Percentiles rank a stretch among this genome's conserved stretches.
Evolutionary conservation across 2,329 filamentous ascomycete genomes (phyloP).

Genomic region (Aureobasidium sp.): DNA sequence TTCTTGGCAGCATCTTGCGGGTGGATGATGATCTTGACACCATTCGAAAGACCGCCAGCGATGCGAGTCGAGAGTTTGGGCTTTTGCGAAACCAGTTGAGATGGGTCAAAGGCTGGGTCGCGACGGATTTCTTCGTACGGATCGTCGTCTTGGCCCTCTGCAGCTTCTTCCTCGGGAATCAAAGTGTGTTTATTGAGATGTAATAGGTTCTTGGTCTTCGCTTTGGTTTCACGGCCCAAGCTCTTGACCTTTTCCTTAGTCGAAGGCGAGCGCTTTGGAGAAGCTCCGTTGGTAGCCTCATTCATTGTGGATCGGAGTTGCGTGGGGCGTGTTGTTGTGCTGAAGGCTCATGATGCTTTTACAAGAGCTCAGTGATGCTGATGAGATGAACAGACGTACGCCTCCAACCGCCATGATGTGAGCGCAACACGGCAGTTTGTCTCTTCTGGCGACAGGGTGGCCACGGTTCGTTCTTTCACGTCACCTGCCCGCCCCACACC

Average conservation of each 20-base stretch:
- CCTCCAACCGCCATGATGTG: background rate
- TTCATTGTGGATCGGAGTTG: background rate
- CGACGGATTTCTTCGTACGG: conserved; percentile 14
- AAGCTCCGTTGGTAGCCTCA: background rate
- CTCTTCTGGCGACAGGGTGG: background rate
- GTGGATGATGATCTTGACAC: conserved; percentile 24
- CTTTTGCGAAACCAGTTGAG: conserved; percentile 21
- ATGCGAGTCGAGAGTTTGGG: conserved; percentile 18
- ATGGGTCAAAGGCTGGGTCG: conserved; percentile 33
- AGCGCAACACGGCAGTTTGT: background rate
- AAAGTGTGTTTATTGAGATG: conserved; percentile 10
- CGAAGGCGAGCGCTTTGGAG: background rate
- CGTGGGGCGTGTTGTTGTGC: background rate
- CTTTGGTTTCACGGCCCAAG: conserved; percentile 16
- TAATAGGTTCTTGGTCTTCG: conserved; percentile 17
- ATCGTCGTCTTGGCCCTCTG: conserved; percentile 13
- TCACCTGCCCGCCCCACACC: conserved; percentile 2
- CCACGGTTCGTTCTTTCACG: background rate
- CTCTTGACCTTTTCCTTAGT: conserved; percentile 14
- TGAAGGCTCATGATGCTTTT: background rate
- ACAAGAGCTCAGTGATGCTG: background rate
- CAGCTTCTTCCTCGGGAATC: conserved; percentile 4
- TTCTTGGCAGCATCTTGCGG: conserved; percentile 28
- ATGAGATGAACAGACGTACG: background rate
- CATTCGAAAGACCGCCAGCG: conserved; percentile 19